Conservation (phyloP, 2,329 filamentous ascomycete species). For the Talaromyces sp. region DNA sequence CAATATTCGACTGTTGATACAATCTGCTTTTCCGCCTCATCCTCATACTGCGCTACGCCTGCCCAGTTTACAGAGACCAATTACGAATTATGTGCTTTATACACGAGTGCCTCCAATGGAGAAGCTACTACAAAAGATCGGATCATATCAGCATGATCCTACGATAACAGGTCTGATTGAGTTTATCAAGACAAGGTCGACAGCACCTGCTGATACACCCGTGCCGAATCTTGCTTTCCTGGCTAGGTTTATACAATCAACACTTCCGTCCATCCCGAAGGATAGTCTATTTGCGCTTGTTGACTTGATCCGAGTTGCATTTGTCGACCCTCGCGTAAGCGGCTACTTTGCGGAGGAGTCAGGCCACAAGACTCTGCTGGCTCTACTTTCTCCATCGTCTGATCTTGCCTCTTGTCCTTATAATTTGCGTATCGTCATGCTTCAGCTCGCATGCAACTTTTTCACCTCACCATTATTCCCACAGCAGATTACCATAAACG, state of each 20-base stretch:
- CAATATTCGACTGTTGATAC: constrained; percentile 70
- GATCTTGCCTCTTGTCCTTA: constrained; percentile 64
- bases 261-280: constrained; percentile 55
- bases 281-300: constrained; percentile 74
- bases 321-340: constrained; percentile 74
- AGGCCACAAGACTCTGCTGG: constrained; percentile 59
- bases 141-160: constrained; percentile 55
- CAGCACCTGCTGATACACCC: constrained; percentile 60
- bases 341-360: constrained; percentile 78
- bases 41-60: constrained; percentile 69
- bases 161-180: constrained; percentile 62
- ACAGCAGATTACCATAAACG: constrained; percentile 57
- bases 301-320: constrained; percentile 76
- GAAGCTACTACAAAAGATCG: constrained; percentile 79
- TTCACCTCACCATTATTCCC: constrained; percentile 73
- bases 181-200: constrained; percentile 66
- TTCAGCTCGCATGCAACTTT: constrained; percentile 81
- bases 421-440: constrained; percentile 73
- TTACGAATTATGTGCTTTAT: constrained; percentile 69
- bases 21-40: constrained; percentile 73
- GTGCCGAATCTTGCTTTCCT: constrained; percentile 69
- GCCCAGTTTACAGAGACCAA: constrained; percentile 64
- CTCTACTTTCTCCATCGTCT: constrained; percentile 56
- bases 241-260: constrained; percentile 57
- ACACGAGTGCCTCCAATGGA: constrained; percentile 75